phyloP scores from a whole-genome alignment of 1,139 yeast species.

The Meyerozyma smithsonii region DNA sequence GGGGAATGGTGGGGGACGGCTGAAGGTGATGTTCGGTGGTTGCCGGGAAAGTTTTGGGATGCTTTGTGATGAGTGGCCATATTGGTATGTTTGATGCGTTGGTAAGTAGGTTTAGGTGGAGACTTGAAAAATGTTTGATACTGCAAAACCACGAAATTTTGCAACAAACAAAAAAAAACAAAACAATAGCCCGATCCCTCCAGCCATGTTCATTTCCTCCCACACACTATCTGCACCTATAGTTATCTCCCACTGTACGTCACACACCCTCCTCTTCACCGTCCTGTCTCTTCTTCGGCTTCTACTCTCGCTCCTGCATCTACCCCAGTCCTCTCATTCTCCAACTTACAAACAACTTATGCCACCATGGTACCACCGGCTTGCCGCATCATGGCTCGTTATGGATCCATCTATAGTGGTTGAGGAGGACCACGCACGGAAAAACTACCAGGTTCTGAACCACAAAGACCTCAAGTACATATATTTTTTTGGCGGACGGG shows the following conservation, averaged over 20 bases:
- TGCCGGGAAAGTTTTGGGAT: no score
- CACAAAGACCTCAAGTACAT: conserved; percentile 29
- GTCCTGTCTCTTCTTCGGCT: no score
- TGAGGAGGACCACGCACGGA: conserved; percentile 6
- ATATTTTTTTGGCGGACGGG: conserved; percentile 63
- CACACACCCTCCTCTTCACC: no score
- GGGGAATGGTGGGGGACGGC: no score
- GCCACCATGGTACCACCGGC: conserved; percentile 10
- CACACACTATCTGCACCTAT: no score
- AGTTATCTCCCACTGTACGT: no score
- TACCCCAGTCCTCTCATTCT: background rate
- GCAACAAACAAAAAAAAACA: background rate
- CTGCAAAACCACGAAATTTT: background rate
- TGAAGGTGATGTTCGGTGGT: background rate
- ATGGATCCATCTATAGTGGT: conserved; percentile 32
- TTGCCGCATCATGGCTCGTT: conserved; percentile 40
- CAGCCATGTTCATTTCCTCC: no score
- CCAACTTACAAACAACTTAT: no score
- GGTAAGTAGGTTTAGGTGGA: no score
- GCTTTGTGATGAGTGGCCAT: background rate
- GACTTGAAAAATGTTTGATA: no score
- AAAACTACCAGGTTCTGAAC: conserved; percentile 34
- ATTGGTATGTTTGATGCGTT: background rate
- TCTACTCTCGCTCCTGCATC: background rate
- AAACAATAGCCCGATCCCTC: no score